Conservation (phyloP, 129 eudicot species). For the Silybum marianum region DNA sequence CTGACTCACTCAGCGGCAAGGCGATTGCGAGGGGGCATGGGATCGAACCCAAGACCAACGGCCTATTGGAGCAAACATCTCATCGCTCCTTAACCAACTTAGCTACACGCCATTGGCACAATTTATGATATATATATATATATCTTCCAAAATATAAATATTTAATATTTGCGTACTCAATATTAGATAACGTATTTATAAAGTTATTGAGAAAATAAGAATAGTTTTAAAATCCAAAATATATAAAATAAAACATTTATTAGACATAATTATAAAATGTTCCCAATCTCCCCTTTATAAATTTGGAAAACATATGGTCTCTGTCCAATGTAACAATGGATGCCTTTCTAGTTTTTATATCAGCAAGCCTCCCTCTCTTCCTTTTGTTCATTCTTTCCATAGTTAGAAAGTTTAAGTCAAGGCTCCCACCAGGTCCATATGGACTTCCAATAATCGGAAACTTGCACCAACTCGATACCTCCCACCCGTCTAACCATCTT, state of each 20-base stretch:
- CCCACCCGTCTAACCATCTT: conserved; percentile 16
- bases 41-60: too few species aligned
- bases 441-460: conserved; percentile 43
- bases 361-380: conserved; percentile 1
- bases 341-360: not conserved
- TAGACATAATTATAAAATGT: not conserved
- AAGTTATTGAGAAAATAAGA: not conserved
- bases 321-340: conserved; percentile 4
- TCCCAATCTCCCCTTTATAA: not conserved
- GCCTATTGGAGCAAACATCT: too few species aligned
- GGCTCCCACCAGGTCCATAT: conserved; percentile 33
- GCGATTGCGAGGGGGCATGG: too few species aligned
- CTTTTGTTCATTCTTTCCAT: conserved; percentile 11
- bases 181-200: too few species aligned
- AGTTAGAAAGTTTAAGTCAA: not conserved
- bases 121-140: too few species aligned
- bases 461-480: conserved; percentile 27
- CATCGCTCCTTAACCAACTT: too few species aligned
- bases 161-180: not conserved
- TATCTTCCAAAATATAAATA: not conserved
- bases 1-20: too few species aligned
- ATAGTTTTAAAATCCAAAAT: not conserved
- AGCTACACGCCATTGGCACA: too few species aligned
- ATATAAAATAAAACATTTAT: not conserved
- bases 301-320: not conserved